phyloP scores from a whole-genome alignment of 1,139 yeast species.

The Kurtzmaniella quercitrusa region DNA sequence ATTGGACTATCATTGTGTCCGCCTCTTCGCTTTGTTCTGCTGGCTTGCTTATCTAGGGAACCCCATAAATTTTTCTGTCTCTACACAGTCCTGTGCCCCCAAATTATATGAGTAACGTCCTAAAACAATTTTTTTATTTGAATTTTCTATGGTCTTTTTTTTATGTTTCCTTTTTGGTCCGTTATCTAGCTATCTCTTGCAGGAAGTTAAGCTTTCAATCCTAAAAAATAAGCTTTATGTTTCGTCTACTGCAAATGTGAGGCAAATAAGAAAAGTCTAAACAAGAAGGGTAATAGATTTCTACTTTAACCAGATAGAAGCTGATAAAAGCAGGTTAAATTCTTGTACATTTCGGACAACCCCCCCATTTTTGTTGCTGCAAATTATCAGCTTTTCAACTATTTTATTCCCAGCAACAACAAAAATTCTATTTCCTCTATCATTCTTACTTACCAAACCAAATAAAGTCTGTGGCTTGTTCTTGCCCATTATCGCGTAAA shows the following conservation, averaged over 20 bases:
- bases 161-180: background rate
- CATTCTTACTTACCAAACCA: background rate
- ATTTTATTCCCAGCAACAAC: too few species aligned
- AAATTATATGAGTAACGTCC: background rate
- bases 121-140: background rate
- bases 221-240: background rate
- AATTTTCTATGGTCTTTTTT: background rate
- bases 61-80: background rate
- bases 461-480: background rate
- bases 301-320: background rate
- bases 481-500: background rate
- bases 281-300: background rate
- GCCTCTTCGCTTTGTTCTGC: background rate
- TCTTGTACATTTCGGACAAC: background rate
- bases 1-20: too few species aligned
- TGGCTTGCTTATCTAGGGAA: background rate
- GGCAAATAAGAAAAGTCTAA: background rate
- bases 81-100: background rate
- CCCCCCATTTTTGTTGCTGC: background rate
- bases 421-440: too few species aligned
- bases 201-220: background rate
- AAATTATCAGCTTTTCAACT: background rate
- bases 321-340: background rate
- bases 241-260: background rate
- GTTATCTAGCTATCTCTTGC: constrained; percentile 1